phyloP scores from a whole-genome alignment of 345 rosid genomes.

The Populus simonii region DNA sequence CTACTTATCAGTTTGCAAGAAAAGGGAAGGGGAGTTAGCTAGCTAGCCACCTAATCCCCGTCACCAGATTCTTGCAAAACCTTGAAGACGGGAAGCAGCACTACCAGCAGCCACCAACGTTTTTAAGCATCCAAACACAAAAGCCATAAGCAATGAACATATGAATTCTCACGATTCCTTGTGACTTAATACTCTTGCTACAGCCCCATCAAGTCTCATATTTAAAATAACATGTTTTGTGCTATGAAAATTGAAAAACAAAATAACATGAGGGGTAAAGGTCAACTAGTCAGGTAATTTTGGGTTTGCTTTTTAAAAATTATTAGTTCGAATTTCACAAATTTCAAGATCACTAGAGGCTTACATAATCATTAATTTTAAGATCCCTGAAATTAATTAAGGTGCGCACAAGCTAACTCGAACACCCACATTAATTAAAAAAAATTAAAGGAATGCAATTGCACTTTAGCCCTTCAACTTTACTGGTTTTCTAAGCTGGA shows the following conservation, averaged over 20 bases:
- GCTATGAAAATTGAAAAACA: not conserved
- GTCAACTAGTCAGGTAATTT: rapidly evolving
- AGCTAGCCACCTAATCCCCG: not conserved
- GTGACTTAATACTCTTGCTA: not conserved
- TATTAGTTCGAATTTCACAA: rapidly evolving
- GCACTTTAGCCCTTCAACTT: not conserved
- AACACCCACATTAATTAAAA: too few relatives aligned
- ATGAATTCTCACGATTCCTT: not conserved
- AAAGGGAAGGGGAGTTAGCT: not conserved
- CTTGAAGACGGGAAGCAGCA: not conserved
- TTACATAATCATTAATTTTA: too few relatives aligned
- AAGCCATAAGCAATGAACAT: not conserved
- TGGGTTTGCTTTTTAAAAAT: rapidly evolving
- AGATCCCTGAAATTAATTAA: too few relatives aligned
- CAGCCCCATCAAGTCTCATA: not conserved
- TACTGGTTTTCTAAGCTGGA: not conserved
- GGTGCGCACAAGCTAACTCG: rapidly evolving
- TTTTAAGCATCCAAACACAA: not conserved
- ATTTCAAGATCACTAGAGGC: too few relatives aligned
- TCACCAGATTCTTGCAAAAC: not conserved
- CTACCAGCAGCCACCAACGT: not conserved
- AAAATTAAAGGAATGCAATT: not conserved
- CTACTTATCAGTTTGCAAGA: not conserved
- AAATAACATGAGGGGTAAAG: too few relatives aligned
- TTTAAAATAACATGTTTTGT: not conserved